Base-by-base conservation (phyloP, 192 early-diverging fungal genomes). In the Rhizophagus sp. region DNA sequence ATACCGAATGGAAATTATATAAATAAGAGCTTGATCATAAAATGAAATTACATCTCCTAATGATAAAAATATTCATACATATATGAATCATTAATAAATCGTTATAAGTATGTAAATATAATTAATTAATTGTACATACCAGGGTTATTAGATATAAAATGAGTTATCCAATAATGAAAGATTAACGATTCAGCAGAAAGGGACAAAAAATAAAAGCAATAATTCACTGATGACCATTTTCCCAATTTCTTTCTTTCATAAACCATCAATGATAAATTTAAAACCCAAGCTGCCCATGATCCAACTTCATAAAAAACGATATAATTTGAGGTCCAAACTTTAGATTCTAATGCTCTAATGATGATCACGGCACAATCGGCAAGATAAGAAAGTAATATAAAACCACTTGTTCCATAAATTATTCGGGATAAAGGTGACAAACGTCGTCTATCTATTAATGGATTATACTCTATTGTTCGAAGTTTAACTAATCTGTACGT, bases 201-300 rank as follows among this genome's bases (percentile, higher is more conserved):
- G 3, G 86, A 83, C 6, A 87, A 41, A 44, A 77, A 79, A 88
- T 89, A 92, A 62, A 91, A 91, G 2, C 63, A 50, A 83, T 90
- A 89, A 39, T 89, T 85, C 33, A 84, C 79, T 85, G 87, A 89
- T 63, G 85, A 82, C 88, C 88, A 90, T 74, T 83, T 78, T 3
- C 85, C 80, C 7, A 80, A 82, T 47, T 75, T 83, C 4, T 78
- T 75, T 36, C 80, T 62, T 65, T 90, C 88, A 33, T 83, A 22
- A 27, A 65, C n/a, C 63, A 89, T 84, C 22, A 81, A 47, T 5
- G 66, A 64, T n/a, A 88, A 62, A 30, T 83, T 83, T 1, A 86
- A 33, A 2, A 65, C 62, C 81, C 88, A 83, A 30, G 88, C 85
- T 9, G 85, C 39, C 33, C 81, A 82, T 10, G 83, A 89, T 12